Base-by-base conservation (phyloP, 2,329 filamentous ascomycete species). In the Alternaria burnsii region DNA sequence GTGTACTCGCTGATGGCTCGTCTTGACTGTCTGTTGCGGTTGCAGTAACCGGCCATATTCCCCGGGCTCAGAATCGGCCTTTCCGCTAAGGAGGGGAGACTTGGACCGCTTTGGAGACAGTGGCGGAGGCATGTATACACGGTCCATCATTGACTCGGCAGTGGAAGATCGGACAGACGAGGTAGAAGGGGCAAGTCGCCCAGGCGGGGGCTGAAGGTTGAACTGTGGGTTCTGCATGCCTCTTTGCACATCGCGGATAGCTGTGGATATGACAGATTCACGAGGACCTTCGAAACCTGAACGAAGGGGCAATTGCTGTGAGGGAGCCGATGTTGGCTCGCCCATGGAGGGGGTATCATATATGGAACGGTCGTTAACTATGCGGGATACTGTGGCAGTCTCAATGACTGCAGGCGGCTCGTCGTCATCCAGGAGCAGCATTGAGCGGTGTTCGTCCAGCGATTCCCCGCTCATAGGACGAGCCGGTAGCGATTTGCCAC, bases 401-500 rank as follows among this genome's bases (percentile, higher is more conserved):
- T 86, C 82, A 43, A 86, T 81, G 6, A 83, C 72, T 14, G 80
- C 77, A 18, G 76, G 69, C 34, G 79, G 79, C 7, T 67, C 77
- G 46, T 80, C 40, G 11, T 42, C 79, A 24, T 67, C 73, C 32
- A 70, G 72, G 1, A 77, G 61, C 41, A 76, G 64, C 71, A 78
- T 78, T 43, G 76, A 77, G 32, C 75, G 75, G 32, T 76, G 70
- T 62, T 77, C 78, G 54, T 77, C 74, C 32, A 79, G 66, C 22
- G 85, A 87, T 51, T 86, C 84, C 65, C 87, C 83, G 74, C 90
- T 92, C 68, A 88, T 83, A 20, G 87, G 88, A 59, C 88, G 82
- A 61, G 85, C 88, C 32, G 94, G 94, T 10, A 98, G 83, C 26
- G 91, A 90, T 76, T 97, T 97, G 52, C 87, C 88, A 18, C 65